Conservation (phyloP, 2,329 filamentous ascomycete genomes). For the Fusarium devonianum region DNA sequence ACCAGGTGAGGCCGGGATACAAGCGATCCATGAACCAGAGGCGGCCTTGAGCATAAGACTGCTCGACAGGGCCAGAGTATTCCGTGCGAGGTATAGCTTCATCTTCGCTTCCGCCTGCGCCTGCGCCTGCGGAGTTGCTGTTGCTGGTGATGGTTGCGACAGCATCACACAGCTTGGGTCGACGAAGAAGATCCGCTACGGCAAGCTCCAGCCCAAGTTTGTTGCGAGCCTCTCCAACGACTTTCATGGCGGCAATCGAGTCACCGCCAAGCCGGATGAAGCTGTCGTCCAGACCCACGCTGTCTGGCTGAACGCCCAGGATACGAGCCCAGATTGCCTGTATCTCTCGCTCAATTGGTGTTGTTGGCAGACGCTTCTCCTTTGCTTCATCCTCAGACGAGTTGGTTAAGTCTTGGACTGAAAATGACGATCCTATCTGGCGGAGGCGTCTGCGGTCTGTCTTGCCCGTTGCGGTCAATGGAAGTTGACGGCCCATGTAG, state of each 20-base stretch:
- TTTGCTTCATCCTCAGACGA: not conserved
- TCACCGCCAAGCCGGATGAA: constrained; percentile 61
- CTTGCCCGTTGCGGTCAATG: constrained; percentile 26
- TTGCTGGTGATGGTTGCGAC: not conserved
- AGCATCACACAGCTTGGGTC: constrained; percentile 1
- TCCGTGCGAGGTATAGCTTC: not conserved
- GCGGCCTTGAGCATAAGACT: constrained; percentile 30
- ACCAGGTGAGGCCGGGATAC: constrained; percentile 23
- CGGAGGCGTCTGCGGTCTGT: constrained; percentile 21
- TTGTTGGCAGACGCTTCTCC: constrained; percentile 8
- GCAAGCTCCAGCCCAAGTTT: constrained; percentile 7
- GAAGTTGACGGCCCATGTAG: constrained; percentile 7
- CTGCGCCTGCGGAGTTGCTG: not conserved
- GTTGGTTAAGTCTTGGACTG: constrained; percentile 35
- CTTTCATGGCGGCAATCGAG: constrained; percentile 58
- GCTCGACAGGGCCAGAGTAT: constrained; percentile 12
- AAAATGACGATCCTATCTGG: constrained; percentile 13
- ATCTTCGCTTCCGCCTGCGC: not conserved
- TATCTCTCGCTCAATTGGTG: constrained; percentile 34
- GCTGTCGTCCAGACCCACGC: constrained; percentile 52
- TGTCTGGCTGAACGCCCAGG: constrained; percentile 43
- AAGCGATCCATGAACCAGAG: constrained; percentile 34
- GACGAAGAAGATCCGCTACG: constrained; percentile 23
- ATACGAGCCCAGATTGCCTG: constrained; percentile 49
- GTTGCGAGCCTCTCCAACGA: constrained; percentile 41